phyloP scores from a whole-genome alignment of 371 early-diverging fungal genomes.

The Rhizopus microsporus region DNA sequence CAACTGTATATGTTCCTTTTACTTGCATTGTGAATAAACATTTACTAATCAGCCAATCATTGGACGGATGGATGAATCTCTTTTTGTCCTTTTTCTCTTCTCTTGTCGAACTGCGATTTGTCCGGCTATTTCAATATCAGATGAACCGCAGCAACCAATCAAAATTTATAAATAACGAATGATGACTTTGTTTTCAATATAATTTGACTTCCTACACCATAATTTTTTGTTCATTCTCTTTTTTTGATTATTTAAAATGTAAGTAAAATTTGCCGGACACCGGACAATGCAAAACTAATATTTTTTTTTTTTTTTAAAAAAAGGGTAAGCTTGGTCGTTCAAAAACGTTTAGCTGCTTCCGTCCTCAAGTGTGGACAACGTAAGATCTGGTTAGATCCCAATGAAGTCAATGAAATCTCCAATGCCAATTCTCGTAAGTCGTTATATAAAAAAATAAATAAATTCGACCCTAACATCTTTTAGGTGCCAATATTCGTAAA shows the following conservation, averaged over 20 bases:
- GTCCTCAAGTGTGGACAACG: conserved; percentile 99
- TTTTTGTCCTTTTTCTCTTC: no score
- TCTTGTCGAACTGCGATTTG: no score
- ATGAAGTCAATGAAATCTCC: conserved; percentile 93
- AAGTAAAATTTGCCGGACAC: conserved; percentile 4
- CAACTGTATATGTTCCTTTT: background rate
- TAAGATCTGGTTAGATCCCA: conserved; percentile 99
- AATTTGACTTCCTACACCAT: background rate
- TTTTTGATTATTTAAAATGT: conserved; percentile 1
- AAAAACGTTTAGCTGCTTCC: conserved; percentile 97
- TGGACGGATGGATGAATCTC: background rate
- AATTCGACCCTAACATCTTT: background rate
- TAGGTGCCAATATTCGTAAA: conserved; percentile 11
- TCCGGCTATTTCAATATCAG: background rate
- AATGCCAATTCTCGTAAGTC: conserved; percentile 97
- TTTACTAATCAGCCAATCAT: background rate
- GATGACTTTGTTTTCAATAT: background rate
- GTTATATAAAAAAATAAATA: background rate
- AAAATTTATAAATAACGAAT: background rate
- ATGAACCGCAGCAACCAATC: background rate
- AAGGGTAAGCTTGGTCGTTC: conserved; percentile 84
- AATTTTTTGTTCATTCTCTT: conserved; percentile 1
- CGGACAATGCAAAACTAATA: background rate
- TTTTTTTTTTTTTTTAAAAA: background rate
- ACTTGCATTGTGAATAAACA: background rate